phyloP scores from a whole-genome alignment of 495 filamentous ascomycete genomes.

The Jackrogersella minutella region DNA sequence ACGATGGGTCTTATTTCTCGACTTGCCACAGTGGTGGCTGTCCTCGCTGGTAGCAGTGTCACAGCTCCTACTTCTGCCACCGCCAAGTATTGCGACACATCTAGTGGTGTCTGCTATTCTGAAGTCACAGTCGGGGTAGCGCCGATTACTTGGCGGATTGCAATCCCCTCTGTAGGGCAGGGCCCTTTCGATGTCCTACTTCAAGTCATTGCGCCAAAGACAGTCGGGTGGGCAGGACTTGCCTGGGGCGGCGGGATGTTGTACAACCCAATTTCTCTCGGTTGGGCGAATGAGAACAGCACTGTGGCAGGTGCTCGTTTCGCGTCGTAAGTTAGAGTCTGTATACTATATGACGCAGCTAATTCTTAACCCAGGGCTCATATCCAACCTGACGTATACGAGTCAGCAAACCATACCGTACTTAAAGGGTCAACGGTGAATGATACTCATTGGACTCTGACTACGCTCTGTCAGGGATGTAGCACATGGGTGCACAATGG shows the following conservation, averaged over 20 bases:
- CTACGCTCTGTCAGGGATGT: slow-evolving; percentile 55
- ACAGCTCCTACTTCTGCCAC: slow-evolving; percentile 26
- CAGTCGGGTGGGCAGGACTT: slow-evolving; percentile 56
- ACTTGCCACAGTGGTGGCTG: slow-evolving; percentile 18
- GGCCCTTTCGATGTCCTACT: slow-evolving; percentile 58
- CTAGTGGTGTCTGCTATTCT: slow-evolving; percentile 51
- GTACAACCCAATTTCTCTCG: slow-evolving; percentile 57
- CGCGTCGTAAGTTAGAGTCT: slow-evolving; percentile 49
- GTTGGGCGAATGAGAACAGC: slow-evolving; percentile 54
- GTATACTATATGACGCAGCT: background rate
- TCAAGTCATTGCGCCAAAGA: slow-evolving; percentile 53
- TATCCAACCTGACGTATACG: slow-evolving; percentile 50
- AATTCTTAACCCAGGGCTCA: slow-evolving; percentile 43
- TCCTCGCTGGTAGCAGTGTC: slow-evolving; percentile 22
- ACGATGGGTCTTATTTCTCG: slow-evolving; percentile 32
- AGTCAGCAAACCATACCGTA: slow-evolving; percentile 51
- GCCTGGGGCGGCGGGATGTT: slow-evolving; percentile 62
- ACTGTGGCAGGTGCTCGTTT: slow-evolving; percentile 55
- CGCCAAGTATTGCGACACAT: slow-evolving; percentile 49
- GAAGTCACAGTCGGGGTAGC: slow-evolving; percentile 46
- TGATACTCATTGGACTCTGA: slow-evolving; percentile 59
- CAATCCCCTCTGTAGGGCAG: slow-evolving; percentile 54
- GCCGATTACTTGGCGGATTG: slow-evolving; percentile 54
- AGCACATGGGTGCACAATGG: slow-evolving; percentile 48
- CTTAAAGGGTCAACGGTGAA: slow-evolving; percentile 56